Conservation (phyloP, 202 grass and related monocot species). For the Panicum hallii region DNA sequence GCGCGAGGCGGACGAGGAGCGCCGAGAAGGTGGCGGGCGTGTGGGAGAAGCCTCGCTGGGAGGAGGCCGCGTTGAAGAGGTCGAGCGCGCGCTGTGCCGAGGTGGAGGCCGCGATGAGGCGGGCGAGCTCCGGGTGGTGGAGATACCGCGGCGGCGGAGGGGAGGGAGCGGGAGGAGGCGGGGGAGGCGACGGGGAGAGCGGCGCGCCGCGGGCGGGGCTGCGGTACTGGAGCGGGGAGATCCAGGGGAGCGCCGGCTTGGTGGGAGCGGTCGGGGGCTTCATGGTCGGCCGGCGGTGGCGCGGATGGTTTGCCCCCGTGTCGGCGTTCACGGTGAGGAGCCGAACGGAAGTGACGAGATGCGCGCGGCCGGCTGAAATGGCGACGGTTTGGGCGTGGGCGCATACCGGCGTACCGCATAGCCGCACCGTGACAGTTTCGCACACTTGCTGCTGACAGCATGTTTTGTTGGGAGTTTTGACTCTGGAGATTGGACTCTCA, state of each 20-base stretch:
- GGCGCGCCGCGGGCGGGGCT: conserved; percentile 29
- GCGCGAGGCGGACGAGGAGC: conserved; percentile 82
- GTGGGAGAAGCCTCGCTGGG: conserved; percentile 84
- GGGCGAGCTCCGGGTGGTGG: conserved; percentile 70
- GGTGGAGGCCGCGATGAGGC: conserved; percentile 62
- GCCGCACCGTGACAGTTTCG: too few relatives aligned
- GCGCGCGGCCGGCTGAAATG: too few relatives aligned
- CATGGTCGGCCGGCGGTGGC: conserved; percentile 25
- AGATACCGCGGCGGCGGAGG: conserved; percentile 47
- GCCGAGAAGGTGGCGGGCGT: conserved; percentile 78
- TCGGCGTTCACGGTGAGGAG: not conserved
- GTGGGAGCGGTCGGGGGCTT: conserved; percentile 26
- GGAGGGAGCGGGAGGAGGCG: conserved; percentile 26
- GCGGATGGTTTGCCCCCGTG: not conserved
- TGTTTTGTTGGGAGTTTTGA: not conserved
- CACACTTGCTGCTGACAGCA: too few relatives aligned
- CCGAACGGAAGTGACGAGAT: not conserved
- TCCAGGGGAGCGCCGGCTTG: conserved; percentile 53
- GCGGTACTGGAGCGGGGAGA: conserved; percentile 72
- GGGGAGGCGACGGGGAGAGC: conserved; percentile 33
- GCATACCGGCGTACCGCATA: too few relatives aligned
- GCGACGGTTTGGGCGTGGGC: too few relatives aligned
- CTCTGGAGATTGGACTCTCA: not conserved
- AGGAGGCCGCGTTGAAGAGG: conserved; percentile 79
- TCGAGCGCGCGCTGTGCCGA: conserved; percentile 80